phyloP scores from a whole-genome alignment of 2,329 filamentous ascomycete species.

The Colletotrichum cereale region DNA sequence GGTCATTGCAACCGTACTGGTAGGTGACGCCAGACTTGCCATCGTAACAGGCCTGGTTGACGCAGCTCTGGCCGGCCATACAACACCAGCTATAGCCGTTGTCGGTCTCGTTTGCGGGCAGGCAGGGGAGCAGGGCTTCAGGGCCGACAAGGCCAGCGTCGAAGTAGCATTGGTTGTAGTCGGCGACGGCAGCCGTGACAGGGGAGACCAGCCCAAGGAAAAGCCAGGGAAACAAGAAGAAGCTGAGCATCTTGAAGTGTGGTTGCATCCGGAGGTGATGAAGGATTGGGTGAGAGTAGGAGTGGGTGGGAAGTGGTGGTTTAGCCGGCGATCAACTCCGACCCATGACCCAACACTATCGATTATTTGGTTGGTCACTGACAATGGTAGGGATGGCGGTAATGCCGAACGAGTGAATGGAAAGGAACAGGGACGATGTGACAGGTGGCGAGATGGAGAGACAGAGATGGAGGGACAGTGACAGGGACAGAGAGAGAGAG shows the following conservation, averaged over 20 bases:
- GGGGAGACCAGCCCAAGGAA: not conserved
- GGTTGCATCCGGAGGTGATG: not conserved
- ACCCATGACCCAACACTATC: not conserved
- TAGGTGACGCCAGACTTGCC: slow-evolving; percentile 14
- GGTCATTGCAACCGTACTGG: slow-evolving; percentile 37
- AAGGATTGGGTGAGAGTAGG: not conserved
- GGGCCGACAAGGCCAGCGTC: slow-evolving; percentile 19
- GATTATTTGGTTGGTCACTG: not conserved
- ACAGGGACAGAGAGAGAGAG: not conserved
- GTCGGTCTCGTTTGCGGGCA: slow-evolving; percentile 7
- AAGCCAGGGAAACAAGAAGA: not conserved
- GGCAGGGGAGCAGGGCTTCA: slow-evolving; percentile 15
- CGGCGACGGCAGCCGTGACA: not conserved
- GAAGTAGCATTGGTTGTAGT: slow-evolving; percentile 36
- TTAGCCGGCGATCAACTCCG: not conserved
- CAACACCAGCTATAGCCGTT: slow-evolving; percentile 30
- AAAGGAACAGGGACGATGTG: too few species aligned
- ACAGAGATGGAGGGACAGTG: not conserved
- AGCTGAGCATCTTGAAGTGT: not conserved
- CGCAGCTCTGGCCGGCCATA: slow-evolving; percentile 22
- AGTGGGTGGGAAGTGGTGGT: not conserved
- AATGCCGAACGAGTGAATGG: too few species aligned
- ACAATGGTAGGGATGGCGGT: too few species aligned
- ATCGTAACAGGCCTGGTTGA: slow-evolving; percentile 28
- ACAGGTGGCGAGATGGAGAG: not conserved